Conservation (phyloP, 345 rosid species). For the Raphanus raphanistrum region DNA sequence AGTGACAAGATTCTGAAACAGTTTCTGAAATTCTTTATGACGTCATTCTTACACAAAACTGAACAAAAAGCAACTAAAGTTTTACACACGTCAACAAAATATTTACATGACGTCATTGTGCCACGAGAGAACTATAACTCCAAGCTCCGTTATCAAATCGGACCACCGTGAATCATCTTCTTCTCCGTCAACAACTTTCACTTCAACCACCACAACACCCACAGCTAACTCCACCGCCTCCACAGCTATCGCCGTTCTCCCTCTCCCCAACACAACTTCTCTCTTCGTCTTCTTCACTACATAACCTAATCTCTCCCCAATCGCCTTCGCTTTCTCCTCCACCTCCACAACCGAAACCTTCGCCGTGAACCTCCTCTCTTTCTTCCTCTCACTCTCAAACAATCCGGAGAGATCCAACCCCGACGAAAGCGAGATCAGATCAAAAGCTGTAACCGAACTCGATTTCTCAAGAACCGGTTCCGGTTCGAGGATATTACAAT, state of each 20-base stretch:
- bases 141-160: slow-evolving; percentile 62
- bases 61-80: neutral
- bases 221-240: slow-evolving; percentile 56
- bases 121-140: slow-evolving; percentile 70
- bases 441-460: slow-evolving; percentile 60
- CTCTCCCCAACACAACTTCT: slow-evolving; percentile 59
- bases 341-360: slow-evolving; percentile 51
- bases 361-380: slow-evolving; percentile 64
- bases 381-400: slow-evolving; percentile 52
- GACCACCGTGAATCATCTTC: slow-evolving; percentile 65
- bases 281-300: slow-evolving; percentile 58
- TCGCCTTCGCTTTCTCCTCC: slow-evolving; percentile 53
- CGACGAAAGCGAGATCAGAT: slow-evolving; percentile 66
- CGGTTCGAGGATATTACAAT: slow-evolving; percentile 1
- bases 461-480: slow-evolving; percentile 4
- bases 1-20: slow-evolving; percentile 39
- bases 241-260: slow-evolving; percentile 51
- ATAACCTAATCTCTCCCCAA: slow-evolving; percentile 70
- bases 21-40: neutral
- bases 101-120: slow-evolving; percentile 47
- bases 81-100: slow-evolving; percentile 16
- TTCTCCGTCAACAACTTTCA: slow-evolving; percentile 53
- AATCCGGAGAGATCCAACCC: slow-evolving; percentile 83
- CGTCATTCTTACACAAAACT: slow-evolving; percentile 7
- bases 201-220: slow-evolving; percentile 58